Base-by-base conservation (phyloP, 129 eudicot species). In the Cynara cardunculus region DNA sequence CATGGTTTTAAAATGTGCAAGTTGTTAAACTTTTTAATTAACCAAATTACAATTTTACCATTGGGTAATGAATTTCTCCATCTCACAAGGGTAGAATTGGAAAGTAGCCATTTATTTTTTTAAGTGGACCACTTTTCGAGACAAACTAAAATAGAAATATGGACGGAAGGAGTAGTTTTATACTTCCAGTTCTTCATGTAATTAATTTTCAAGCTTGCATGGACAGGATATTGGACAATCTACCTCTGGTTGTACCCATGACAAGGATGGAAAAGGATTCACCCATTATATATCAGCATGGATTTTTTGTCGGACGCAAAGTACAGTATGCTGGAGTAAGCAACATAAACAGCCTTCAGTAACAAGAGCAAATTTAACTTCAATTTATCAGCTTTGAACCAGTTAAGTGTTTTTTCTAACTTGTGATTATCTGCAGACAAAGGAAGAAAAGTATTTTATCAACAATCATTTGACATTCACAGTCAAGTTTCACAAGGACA, bases 221-320 rank as follows among this genome's bases (percentile, higher is more conserved):
- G n/a, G 34, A 53, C 85, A 92, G 97, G 97, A 89, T 92, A 71
- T 81, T 92, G 88, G 97, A 92, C 81, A 88, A 88, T 78, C 92
- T 92, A 80, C 97, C 97, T 8, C 81, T 89, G 79, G 91, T 88
- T 72, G 91, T 88, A 80, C 94, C 90, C 73, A 84, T 84, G 85
- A 73, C 76, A 70, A 72, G 88, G 76, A 53, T 88, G 69, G 90
- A 81, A 79, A 81, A 72, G 80, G 86, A 84, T 71, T 72, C 85
- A 31, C 83, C 90, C 37, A 26, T 79, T 62, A 66, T 87, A 25
- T 92, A 92, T 77, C 90, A 85, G 56, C 88, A 78, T 72, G 97
- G 97, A 5, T 89, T 73, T 85, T 82, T 76, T 77, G 89, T 88
- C 44, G 97, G 97, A 22, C 83, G 90, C 34, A 92, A 86, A 79